Base-by-base conservation (phyloP, 441 rosid species). In the Raphanus hybrid region DNA sequence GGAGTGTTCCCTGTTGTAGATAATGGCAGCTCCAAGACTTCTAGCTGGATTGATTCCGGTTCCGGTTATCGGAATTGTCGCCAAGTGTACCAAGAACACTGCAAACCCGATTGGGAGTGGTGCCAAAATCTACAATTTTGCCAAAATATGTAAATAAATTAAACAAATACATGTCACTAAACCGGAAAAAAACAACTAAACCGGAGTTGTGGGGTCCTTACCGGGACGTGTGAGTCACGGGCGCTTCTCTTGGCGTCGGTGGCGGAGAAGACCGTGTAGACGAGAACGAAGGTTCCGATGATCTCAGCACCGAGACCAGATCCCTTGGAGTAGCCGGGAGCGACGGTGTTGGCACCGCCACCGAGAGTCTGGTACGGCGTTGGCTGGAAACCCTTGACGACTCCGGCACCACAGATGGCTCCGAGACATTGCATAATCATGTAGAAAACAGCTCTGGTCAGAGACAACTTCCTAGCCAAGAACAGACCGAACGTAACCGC, bases 351-450 rank as follows among this genome's bases (percentile, higher is more conserved):
- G 26, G 92, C 88, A 54, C 92, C 92, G 57, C 92, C 92, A 2
- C 78, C 80, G 37, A 69, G 62, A 65, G 35, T 0, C 69, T 76
- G 75, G 43, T 76, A 76, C 18, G 61, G 64, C 26, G 15, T 68
- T 48, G 79, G 79, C 69, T 82, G 69, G 83, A 93, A 91, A 14
- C 97, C 97, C 73, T 93, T 93, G 55, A 93, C 98, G 10, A 91
- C 97, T 8, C 95, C 98, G 27, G 93, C 97, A 1, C 97, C 96
- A 60, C 96, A 91, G 41, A 92, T 91, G 10, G 97, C 96, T 0
- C 96, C 97, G 3, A 92, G 87, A 65, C 97, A 92, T 89, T 92
- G 96, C 94, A 89, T 92, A 64, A 91, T 76, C 85, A 91, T 91
- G 88, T 92, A 91, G 87, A 69, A 91, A 15, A 91, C 0, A 1